These are phyloP conservation scores for Myxozyma sirexii DNA, from an alignment of 805 yeast species.

Conservation along the genomic window DNA sequence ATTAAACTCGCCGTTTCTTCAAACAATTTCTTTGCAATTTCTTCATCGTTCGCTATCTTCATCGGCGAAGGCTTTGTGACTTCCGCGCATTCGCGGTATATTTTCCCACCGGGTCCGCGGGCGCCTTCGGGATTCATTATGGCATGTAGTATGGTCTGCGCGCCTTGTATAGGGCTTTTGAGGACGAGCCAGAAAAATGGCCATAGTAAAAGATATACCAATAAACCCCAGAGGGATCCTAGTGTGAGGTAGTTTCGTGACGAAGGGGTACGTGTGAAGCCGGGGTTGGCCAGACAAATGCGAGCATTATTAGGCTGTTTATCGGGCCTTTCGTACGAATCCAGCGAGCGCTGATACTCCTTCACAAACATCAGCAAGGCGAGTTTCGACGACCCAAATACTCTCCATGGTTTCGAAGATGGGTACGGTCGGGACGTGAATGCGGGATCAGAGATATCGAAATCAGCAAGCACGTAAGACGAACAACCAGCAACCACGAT, in stretches of 20 bases:
- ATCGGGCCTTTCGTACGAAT: constrained; percentile 65
- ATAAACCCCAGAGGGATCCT: constrained; percentile 65
- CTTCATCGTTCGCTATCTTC: constrained; percentile 57
- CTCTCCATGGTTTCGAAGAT: constrained; percentile 64
- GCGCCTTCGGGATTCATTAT: constrained; percentile 71
- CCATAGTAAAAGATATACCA: constrained; percentile 67
- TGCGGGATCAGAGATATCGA: constrained; percentile 64
- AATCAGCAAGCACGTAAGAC: constrained; percentile 69
- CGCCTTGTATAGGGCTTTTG: constrained; percentile 76
- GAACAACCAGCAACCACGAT: constrained; percentile 78
- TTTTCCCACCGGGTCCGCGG: constrained; percentile 63
- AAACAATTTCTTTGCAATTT: constrained; percentile 61
- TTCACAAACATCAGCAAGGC: constrained; percentile 72
- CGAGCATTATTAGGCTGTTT: constrained; percentile 66
- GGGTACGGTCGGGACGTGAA: constrained; percentile 68
- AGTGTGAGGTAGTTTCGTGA: constrained; percentile 75
- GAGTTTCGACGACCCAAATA: constrained; percentile 81
- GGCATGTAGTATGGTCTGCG: constrained; percentile 73
- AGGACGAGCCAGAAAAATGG: constrained; percentile 84
- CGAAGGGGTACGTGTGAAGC: constrained; percentile 85
- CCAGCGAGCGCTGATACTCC: constrained; percentile 72
- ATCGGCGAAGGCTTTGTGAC: constrained; percentile 48
- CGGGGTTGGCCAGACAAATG: constrained; percentile 84
- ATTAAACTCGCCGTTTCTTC: constrained; percentile 64
- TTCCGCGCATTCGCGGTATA: constrained; percentile 69